phyloP scores from a whole-genome alignment of 2,329 filamentous ascomycete species.

The Pseudopithomyces maydicus region DNA sequence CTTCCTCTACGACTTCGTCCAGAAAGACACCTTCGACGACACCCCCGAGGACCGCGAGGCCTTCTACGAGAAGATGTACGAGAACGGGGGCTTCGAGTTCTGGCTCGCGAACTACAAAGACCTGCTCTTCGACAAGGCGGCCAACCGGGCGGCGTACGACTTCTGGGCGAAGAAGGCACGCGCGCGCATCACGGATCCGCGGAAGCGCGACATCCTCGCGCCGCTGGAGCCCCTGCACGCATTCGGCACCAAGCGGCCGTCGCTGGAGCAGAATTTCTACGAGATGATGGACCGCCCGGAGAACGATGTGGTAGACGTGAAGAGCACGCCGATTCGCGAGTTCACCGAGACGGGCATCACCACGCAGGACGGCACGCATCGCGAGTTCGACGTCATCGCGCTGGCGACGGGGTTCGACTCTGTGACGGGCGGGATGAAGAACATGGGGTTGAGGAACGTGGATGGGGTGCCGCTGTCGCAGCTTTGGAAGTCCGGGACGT shows the following conservation, averaged over 20 bases:
- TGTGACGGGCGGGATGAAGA: conserved; percentile 50
- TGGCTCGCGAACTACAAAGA: conserved; percentile 52
- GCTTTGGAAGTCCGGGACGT: conserved; percentile 49
- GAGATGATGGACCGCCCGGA: conserved; percentile 51
- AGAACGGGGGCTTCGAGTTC: conserved; percentile 47
- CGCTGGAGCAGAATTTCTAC: conserved; percentile 54
- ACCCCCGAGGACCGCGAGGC: conserved; percentile 49
- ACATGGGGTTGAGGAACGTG: conserved; percentile 44
- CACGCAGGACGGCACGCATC: conserved; percentile 46
- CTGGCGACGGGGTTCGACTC: conserved; percentile 54
- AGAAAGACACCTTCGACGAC: conserved; percentile 60
- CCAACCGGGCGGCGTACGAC: conserved; percentile 52
- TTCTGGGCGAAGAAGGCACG: conserved; percentile 54
- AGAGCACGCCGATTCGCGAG: conserved; percentile 47
- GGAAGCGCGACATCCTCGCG: conserved; percentile 54
- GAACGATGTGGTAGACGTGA: conserved; percentile 51
- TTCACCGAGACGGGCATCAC: conserved; percentile 47
- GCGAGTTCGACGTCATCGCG: conserved; percentile 52
- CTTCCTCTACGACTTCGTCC: conserved; percentile 61
- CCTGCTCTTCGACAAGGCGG: conserved; percentile 46
- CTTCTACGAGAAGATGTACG: conserved; percentile 50
- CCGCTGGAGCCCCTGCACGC: conserved; percentile 51
- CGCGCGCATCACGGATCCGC: conserved; percentile 48
- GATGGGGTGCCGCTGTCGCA: conserved; percentile 45
- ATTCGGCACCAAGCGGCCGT: conserved; percentile 54